Base-by-base conservation (phyloP, 345 rosid species). In the Gossypium thurberi region DNA sequence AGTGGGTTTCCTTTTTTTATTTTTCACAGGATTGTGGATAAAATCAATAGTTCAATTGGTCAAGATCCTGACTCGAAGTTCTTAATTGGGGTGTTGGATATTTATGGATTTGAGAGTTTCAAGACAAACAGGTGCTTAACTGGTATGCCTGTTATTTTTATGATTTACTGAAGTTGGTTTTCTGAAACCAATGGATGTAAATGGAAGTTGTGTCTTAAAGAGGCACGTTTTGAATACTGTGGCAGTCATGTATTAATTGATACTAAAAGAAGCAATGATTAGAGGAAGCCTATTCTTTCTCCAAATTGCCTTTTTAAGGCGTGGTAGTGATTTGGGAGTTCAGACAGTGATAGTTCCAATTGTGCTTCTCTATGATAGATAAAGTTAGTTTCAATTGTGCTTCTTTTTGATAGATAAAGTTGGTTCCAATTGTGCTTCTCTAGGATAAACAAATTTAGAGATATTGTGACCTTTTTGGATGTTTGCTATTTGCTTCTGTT, bases 61-160 rank as follows among this genome's bases (percentile, higher is more conserved):
- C 99, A 95, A 84, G 99, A 95, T 78, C 94, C 92, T 77, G 80
- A 89, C 8, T 93, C 99, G 17, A 91, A 89, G 86, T 86, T 72
- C 85, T 84, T 95, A 74, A 95, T 95, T 55, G 99, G 98, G 13
- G 99, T 95, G 77, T 87, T 95, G 78, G 99, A 95, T 90, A 95
- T 95, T 56, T 95, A 95, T 85, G 98, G 99, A 75, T 95, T 95
- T 80, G 99, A 95, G 91, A 95, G 97, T 91, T 95, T 95, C 94
- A 91, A 93, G 91, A 93, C 97, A 84, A 95, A 95, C 93, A 95
- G 99, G 99, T 95, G 91, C 95, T 87, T 88, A 76, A 84, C 82
- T 57, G 84, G 87, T 85, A 87, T 83, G 89, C 92, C 83, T 82
- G 79, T 84, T 77, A 78, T 86, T 76, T 80, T 78, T 77, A 66